Base-by-base conservation (phyloP, 179 eudicot species). In the Actinidia polygama region DNA sequence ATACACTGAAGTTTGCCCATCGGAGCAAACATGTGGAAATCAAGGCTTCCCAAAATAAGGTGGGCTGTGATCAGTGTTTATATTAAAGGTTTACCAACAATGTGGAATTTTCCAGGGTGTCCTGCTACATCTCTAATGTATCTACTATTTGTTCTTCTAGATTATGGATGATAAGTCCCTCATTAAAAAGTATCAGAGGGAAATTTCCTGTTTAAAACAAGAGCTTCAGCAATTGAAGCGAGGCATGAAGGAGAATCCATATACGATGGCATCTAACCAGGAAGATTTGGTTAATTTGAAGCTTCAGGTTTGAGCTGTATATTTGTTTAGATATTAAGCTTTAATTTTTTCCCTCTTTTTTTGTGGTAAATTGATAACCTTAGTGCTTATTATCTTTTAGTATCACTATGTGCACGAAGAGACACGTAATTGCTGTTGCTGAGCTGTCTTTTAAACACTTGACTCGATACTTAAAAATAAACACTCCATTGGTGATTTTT, bases 111-210 rank as follows among this genome's bases (percentile, higher is more conserved):
- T 70, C 44, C 46, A 16, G 6, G 47, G 21, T n/a, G 9, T 19
- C 24, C 46, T 70, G 51, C 59, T 72, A n/a, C 74, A 74, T 81
- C 75, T 63, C 18, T 81, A 10, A 72, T 59, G 8, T 21, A 73
- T 44, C 19, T 57, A 44, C 62, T 19, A 36, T 8, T 73, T 10
- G 16, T 73, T 83, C 44, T 75, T 85, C 77, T 90, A 97, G 99
- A 97, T 97, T 70, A 95, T 97, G 86, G 99, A 97, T 84, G 99
- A 97, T 85, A 97, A 97, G 86, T 97, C 99, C n/a, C 85, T 97
- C 84, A 97, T 97, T 59, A 97, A 97, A 89, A 95, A 95, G 90
- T 97, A 97, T 85, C 99, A 97, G 86, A 87, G 90, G 72, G 99
- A 95, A 90, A 97, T 97, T 85, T 92, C 94, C 73, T 85, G 59